Evolutionary conservation across 2,329 filamentous ascomycete genomes (phyloP), one percentile per base, ranked within the genome.

Genomic region (Ophiosphaerella korrae): DNA sequence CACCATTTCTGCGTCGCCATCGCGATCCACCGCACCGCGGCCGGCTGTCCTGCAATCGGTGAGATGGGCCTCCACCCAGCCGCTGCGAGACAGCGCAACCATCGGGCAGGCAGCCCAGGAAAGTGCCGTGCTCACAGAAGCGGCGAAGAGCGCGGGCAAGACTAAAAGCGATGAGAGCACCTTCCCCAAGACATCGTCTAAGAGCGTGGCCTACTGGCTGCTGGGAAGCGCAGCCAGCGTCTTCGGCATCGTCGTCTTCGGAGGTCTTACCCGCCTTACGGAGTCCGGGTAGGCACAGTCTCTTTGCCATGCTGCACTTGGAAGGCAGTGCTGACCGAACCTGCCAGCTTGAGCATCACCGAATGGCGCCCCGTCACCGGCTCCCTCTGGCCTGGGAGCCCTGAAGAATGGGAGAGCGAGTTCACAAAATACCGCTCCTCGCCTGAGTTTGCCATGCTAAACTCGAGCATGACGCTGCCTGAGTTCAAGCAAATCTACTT

Each of bases 401-500:
- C 82, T 21, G 86, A 82, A 52, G 89, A 93, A 70, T 99, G 94
- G 94, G 88, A 96, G 63, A 86, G 87, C 58, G 94, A 97, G 69
- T 99, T 97, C 77, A 80, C 86, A 48, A 94, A 95, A 75, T 99
- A 99, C 80, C 88, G 88, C 60, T 85, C 88, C 37, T 96, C 92
- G 16, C 94, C 94, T 55, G 94, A 99, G 75, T 99, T 93, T 78
- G 86, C 89, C 69, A 84, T 92, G 55, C 82, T 99, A 63, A 99
- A 99, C 77, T 88, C 92, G 29, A 85, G 90, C 73, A 99, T 99
- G 94, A 88, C 84, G 29, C 81, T 99, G 49, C 83, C 87, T 51
- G 94, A 99, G 73, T 99, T 97, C 80, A 97, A 97, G 76, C 88
- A 94, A 72, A 99, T 99, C 62, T 99, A 97, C 82, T 99, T 89